phyloP scores from a whole-genome alignment of 139 green algal species.

The Diplosphaera chodatii region DNA sequence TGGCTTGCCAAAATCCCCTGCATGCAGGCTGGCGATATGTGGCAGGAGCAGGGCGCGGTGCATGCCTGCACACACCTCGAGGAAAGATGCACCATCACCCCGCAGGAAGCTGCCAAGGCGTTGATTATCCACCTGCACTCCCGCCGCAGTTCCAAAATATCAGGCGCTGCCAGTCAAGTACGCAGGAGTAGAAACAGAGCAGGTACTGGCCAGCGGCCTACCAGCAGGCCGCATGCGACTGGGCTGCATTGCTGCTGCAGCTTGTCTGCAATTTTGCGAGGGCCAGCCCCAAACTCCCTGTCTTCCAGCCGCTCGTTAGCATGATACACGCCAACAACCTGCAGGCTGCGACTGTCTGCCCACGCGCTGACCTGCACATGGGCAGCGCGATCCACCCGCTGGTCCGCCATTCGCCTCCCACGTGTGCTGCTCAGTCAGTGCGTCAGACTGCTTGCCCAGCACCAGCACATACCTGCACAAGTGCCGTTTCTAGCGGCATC shows the following conservation, averaged over 20 bases:
- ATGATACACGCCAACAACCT: slow-evolving; percentile 75
- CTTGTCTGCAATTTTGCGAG: slow-evolving; percentile 50
- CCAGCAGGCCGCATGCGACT: slow-evolving; percentile 19
- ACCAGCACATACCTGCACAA: slow-evolving; percentile 35
- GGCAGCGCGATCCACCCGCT: too few relatives aligned
- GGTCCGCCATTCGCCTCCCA: too few relatives aligned
- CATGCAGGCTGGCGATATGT: not conserved
- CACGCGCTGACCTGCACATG: not conserved
- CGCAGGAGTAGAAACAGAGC: not conserved
- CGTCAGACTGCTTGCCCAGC: too few relatives aligned
- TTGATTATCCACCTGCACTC: slow-evolving; percentile 33
- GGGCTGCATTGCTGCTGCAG: slow-evolving; percentile 25
- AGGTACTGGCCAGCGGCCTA: slow-evolving; percentile 4
- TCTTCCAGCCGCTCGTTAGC: slow-evolving; percentile 52
- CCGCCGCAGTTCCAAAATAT: too few relatives aligned
- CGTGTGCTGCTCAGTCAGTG: too few relatives aligned
- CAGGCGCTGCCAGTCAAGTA: too few relatives aligned
- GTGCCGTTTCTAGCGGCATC: slow-evolving; percentile 45
- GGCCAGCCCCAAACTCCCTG: slow-evolving; percentile 37
- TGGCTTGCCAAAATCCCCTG: too few relatives aligned
- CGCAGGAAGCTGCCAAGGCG: slow-evolving; percentile 16
- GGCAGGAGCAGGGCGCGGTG: too few relatives aligned
- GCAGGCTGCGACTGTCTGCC: slow-evolving; percentile 16
- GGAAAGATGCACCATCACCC: not conserved
- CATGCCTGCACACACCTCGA: slow-evolving; percentile 8